Base-by-base conservation (phyloP, 495 filamentous ascomycete species). In the Penicillium crystallinum region DNA sequence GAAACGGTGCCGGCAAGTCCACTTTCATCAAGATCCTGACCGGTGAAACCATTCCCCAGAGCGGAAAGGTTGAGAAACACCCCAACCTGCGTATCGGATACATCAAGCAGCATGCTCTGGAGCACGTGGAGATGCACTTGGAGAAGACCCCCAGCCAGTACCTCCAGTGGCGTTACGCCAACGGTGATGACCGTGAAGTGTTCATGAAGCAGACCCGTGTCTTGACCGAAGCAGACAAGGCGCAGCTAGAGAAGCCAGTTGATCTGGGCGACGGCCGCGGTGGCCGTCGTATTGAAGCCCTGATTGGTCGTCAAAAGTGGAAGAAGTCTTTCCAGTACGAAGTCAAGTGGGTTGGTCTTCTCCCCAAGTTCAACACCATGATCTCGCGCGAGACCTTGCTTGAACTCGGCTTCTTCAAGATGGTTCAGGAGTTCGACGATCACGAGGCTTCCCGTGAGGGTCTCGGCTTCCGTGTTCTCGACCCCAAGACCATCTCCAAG, bases 291-390 rank as follows among this genome's bases (percentile, higher is more conserved):
- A 80, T 99, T 52, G 91, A 97, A 63, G 79, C 87, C 21, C 75
- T 99, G 11, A 92, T 99, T 52, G 93, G 93, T 76, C 86, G 93
- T 47, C 92, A 97, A 64, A 99, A 99, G 77, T 97, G 79, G 74
- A 97, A 99, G 85, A 99, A 97, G 81, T 86, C 85, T 38, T 97
- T 95, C 82, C 95, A 97, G 74, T 99, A 99, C 67, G 95, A 99
- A 74, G 82, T 97, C 15, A 96, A 96, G 80, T 99, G 93, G 93
- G 69, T 85, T 57, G 78, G 80, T 51, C 80, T 87, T 62, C 83
- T 96, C 12, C 95, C 93, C 41, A 97, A 97, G 76, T 74, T 84
- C 80, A 99, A 99, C 78, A 84, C 81, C 52, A 85, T 88, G 76
- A 85, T 97, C 65, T 95, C 90, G 4, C 89, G 93, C 31, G 93